These are phyloP conservation scores for Cordyceps pruinosa DNA, from an alignment of 2,329 filamentous ascomycete genomes.

Conservation along the genomic window DNA sequence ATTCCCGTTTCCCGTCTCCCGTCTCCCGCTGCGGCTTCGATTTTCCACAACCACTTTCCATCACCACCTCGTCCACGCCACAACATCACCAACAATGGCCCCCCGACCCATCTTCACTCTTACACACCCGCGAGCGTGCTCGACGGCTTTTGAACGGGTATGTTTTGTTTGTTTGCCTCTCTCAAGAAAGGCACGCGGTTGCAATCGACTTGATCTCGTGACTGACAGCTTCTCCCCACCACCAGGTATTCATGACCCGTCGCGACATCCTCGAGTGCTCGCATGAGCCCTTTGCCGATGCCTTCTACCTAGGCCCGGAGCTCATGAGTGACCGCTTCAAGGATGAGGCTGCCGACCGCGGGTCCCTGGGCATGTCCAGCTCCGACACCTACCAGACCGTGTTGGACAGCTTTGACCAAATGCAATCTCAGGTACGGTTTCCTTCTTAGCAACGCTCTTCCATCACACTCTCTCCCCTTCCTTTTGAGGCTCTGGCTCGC, in stretches of 20 bases:
- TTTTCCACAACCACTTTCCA: neutral
- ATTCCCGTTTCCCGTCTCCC: neutral
- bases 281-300: conserved; percentile 95
- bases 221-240: neutral
- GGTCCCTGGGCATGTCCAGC: conserved; percentile 58
- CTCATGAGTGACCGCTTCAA: conserved; percentile 73
- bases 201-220: neutral
- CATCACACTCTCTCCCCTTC: conserved; percentile 7
- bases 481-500: neutral
- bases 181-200: no score
- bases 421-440: conserved; percentile 64
- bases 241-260: conserved; percentile 92
- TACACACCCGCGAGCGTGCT: conserved; percentile 91
- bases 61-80: conserved; percentile 16
- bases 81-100: conserved; percentile 49
- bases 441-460: conserved; percentile 14
- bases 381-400: conserved; percentile 67
- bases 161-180: conserved; percentile 22
- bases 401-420: conserved; percentile 65
- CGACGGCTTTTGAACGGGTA: conserved; percentile 94
- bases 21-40: neutral
- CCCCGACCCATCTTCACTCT: conserved; percentile 73
- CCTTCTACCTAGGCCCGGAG: conserved; percentile 94
- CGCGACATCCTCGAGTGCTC: conserved; percentile 72
- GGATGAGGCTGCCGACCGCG: conserved; percentile 50